A percentile compares a stretch with the other conserved stretches of the same genome.
phyloP scores from a whole-genome alignment of 2,329 filamentous ascomycete species.

The Stylonectria norvegica region DNA sequence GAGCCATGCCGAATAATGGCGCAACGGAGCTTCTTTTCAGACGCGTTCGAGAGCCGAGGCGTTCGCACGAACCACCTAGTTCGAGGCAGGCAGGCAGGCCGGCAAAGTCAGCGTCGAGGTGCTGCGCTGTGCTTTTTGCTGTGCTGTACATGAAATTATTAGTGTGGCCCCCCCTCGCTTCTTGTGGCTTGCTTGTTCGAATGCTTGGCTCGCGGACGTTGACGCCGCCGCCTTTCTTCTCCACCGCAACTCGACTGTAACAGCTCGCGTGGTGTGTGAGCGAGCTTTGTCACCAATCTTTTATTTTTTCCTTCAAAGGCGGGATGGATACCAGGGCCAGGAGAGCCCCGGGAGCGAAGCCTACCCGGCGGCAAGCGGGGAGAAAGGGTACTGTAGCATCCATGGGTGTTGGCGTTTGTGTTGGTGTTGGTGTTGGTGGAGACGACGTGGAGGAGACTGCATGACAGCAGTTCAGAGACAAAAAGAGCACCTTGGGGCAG shows the following conservation, averaged over 20 bases:
- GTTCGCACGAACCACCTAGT: constrained; percentile 27
- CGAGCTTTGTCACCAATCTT: constrained; percentile 16
- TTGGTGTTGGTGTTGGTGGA: background rate
- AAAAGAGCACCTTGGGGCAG: too few species aligned
- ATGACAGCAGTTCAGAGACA: too few species aligned
- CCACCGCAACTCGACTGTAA: constrained; percentile 4
- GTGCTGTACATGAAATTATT: too few species aligned
- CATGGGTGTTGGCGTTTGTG: constrained; percentile 7
- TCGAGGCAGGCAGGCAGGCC: constrained; percentile 24
- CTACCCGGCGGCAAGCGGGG: constrained; percentile 23
- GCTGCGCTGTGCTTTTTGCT: too few species aligned
- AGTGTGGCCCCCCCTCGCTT: too few species aligned
- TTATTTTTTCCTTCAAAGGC: constrained; percentile 7
- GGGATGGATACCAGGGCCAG: constrained; percentile 14
- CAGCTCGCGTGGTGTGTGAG: constrained; percentile 14
- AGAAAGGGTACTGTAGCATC: constrained; percentile 17
- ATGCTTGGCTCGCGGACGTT: too few species aligned
- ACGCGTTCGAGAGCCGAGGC: constrained; percentile 16
- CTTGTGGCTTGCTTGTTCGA: too few species aligned
- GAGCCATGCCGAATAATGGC: constrained; percentile 18
- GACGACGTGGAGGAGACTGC: too few species aligned
- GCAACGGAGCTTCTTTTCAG: constrained; percentile 18
- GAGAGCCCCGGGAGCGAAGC: constrained; percentile 18
- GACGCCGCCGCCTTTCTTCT: too few species aligned
- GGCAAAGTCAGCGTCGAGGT: constrained; percentile 14